Percentiles rank a stretch among this genome's conserved stretches.
These are phyloP conservation scores for Protostelium mycophagum DNA, from an alignment of 78 protist genomes.

Conservation along the genomic window DNA sequence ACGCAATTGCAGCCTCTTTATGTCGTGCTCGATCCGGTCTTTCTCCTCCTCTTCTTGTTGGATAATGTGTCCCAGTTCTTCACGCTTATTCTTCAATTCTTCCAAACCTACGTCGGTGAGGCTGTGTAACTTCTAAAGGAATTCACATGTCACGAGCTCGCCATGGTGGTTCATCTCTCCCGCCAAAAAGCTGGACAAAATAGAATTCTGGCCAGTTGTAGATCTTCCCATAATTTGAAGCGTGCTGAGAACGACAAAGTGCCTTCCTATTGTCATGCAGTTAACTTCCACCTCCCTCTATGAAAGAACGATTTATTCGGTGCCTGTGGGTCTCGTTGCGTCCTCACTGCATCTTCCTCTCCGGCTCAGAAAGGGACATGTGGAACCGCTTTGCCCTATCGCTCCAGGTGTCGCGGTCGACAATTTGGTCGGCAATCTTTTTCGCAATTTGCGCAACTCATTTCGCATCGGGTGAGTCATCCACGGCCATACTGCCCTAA, in stretches of 20 bases:
- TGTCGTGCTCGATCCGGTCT: neutral
- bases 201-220: too few species aligned
- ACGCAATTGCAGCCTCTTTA: neutral
- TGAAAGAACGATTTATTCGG: too few species aligned
- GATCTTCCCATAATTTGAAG: too few species aligned
- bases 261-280: too few species aligned
- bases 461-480: neutral
- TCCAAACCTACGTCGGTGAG: neutral
- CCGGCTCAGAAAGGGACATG: too few species aligned
- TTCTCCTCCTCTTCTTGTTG: neutral
- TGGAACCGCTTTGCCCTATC: too few species aligned
- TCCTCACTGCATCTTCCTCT: too few species aligned
- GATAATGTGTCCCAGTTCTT: neutral
- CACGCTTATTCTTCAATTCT: neutral
- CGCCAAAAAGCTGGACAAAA: neutral
- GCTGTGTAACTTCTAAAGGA: neutral
- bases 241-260: too few species aligned
- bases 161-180: neutral
- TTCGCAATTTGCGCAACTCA: neutral
- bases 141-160: neutral
- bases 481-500: neutral
- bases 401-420: neutral
- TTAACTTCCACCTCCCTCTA: too few species aligned
- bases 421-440: neutral
- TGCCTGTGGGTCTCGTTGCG: too few species aligned